Evolutionary conservation across 1,284 basidiomycete species (phyloP), one percentile per base, ranked within the genome.

Genomic region (Stereum hirsutum): DNA sequence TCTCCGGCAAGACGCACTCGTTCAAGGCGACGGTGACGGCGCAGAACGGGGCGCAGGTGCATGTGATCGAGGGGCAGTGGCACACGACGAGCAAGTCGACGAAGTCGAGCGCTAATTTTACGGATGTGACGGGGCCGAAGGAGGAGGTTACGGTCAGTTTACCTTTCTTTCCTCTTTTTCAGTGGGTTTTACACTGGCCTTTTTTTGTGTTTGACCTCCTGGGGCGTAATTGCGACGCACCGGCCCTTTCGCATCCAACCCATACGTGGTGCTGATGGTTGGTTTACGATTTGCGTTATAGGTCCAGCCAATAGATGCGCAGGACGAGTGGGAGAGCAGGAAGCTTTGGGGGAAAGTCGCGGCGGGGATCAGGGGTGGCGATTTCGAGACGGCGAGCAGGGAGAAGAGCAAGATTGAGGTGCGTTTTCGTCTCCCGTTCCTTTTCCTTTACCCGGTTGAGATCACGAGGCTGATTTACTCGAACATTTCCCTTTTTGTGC

Each of bases 371-470:
- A 69, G 87, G 42, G 82, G 82, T 41, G 88, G 89, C 19, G 89
- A 98, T 60, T 98, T 92, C 58, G 95, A 98, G 41, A 64, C 73
- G n/a, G 95, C 96, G 3, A 86, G 84, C 53, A 71, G 65, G 56
- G 94, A 94, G 61, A 99, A 99, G 81, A 78, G 74, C 32, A 75
- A 79, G 61, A 94, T 99, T 48, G 95, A 98, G 82, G 89, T 87
- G 53, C 41, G 70, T 58, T 6, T 35, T 14, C 20, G 27, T 14
- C 21, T 15, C 17, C n/a, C 3, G 12, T 38, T 11, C 8, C 7
- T 14, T 23, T 14, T 6, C 41, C 7, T 43, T 26, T 12, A 7
- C 11, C 36, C 11, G n/a, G 17, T 42, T 5, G 4, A 28, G 15
- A 26, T 31, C 24, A n/a, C 8, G 12, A 17, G 23, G 26, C 27